These are phyloP conservation scores for Euptelea pleiosperma DNA, from an alignment of 164 flowering plant species.

Conservation along the genomic window DNA sequence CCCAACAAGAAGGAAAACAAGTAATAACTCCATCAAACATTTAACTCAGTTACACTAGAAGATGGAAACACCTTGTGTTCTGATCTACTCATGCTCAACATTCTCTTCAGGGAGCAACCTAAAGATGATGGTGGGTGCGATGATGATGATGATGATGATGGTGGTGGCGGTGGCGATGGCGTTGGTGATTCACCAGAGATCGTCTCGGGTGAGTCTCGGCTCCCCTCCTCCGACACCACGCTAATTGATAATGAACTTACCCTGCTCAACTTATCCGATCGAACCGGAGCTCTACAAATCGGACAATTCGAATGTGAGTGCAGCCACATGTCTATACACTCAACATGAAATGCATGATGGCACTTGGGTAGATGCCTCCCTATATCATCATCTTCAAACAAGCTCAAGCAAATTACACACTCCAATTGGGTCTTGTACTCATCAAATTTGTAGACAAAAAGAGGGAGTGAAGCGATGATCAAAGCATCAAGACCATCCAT, in stretches of 20 bases:
- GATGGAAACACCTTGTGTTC: conserved; percentile 35
- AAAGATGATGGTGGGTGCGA: conserved; percentile 13
- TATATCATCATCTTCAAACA: conserved; percentile 41
- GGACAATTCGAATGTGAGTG: conserved; percentile 54
- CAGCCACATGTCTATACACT: conserved; percentile 71
- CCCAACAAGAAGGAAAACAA: too few relatives aligned
- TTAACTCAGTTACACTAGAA: conserved; percentile 6
- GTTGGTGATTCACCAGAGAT: not conserved
- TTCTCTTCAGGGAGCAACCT: conserved; percentile 39
- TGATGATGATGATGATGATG: conserved; percentile 13
- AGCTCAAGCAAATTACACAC: conserved; percentile 53
- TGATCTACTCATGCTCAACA: conserved; percentile 39
- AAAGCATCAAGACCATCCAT: conserved; percentile 42
- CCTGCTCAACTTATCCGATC: not conserved
- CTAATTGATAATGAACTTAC: not conserved
- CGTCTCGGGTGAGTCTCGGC: not conserved
- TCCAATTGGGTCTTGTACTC: conserved; percentile 26
- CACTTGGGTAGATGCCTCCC: conserved; percentile 46
- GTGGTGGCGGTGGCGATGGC: not conserved
- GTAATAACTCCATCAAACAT: conserved; percentile 4
- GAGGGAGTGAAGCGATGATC: conserved; percentile 40
- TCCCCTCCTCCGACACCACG: not conserved
- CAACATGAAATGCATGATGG: conserved; percentile 50
- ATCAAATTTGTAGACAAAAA: conserved; percentile 30
- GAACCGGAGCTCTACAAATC: conserved; percentile 48